These are phyloP conservation scores for Schwanniomyces polymorphus DNA, from an alignment of 805 yeast genomes.

Conservation along the genomic window DNA sequence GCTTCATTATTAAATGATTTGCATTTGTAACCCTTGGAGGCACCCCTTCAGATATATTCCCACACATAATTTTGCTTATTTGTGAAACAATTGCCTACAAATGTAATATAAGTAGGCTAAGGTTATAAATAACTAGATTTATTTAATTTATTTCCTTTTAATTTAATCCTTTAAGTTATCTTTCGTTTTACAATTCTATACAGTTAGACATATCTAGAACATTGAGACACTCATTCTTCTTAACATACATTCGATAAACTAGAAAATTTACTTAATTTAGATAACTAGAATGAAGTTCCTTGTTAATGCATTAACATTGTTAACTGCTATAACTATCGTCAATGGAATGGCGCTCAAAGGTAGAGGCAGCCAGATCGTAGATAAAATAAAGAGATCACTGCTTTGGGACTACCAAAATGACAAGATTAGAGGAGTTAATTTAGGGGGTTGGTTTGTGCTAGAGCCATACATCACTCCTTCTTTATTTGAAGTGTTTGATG, in stretches of 20 bases:
- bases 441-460: slow-evolving; percentile 89
- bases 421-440: slow-evolving; percentile 64
- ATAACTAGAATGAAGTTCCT: neutral
- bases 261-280: neutral
- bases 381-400: slow-evolving; percentile 19
- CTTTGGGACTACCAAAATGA: slow-evolving; percentile 36
- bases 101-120: neutral
- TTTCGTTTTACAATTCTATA: neutral
- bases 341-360: neutral
- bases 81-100: neutral
- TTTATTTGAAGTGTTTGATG: slow-evolving; percentile 52
- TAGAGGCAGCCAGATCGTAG: neutral
- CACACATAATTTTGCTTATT: neutral
- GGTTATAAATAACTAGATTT: neutral
- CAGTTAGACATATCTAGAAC: neutral
- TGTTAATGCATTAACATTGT: neutral
- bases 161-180: neutral
- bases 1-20: neutral
- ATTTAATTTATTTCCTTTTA: neutral
- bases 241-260: neutral
- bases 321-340: neutral
- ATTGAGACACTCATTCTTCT: neutral
- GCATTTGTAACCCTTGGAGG: neutral
- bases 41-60: neutral
- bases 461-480: slow-evolving; percentile 89